Conservation (phyloP, 371 early-diverging fungal genomes). For the Chytridiales sp. region DNA sequence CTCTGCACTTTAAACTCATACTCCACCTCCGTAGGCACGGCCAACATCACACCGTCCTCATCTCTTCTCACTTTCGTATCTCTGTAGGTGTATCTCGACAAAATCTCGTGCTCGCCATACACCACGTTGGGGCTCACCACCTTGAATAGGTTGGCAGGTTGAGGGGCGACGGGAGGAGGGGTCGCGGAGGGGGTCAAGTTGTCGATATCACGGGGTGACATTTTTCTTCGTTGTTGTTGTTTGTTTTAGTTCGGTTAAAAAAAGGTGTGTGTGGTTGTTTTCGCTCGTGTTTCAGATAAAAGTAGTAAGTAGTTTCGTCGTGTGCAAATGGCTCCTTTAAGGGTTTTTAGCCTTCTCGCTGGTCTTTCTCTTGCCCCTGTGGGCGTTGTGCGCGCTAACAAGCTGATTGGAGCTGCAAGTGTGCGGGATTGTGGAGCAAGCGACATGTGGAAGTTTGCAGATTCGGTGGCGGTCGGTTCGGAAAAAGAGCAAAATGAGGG, state of each 20-base stretch:
- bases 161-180: slow-evolving; percentile 39
- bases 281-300: slow-evolving; percentile 10
- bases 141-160: slow-evolving; percentile 56
- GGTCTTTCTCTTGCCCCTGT: slow-evolving; percentile 79
- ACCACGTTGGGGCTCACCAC: slow-evolving; percentile 84
- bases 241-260: neutral
- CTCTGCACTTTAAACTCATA: slow-evolving; percentile 88
- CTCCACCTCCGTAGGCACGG: slow-evolving; percentile 80
- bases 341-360: slow-evolving; percentile 65
- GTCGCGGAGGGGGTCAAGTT: slow-evolving; percentile 5
- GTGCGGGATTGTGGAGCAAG: too few relatives aligned
- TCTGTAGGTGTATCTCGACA: slow-evolving; percentile 82
- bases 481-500: too few relatives aligned
- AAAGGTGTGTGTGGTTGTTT: neutral
- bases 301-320: too few relatives aligned
- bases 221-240: slow-evolving; percentile 12
- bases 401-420: slow-evolving; percentile 67
- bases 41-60: slow-evolving; percentile 58
- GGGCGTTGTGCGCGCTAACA: slow-evolving; percentile 82
- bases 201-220: slow-evolving; percentile 19
- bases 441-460: too few relatives aligned
- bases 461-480: too few relatives aligned
- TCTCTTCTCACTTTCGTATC: slow-evolving; percentile 79
- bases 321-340: too few relatives aligned
- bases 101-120: slow-evolving; percentile 80